A percentile compares a stretch with the other conserved stretches of the same genome.
Evolutionary conservation across 345 rosid genomes (phyloP).

Genomic region (Abelmoschus esculentus): DNA sequence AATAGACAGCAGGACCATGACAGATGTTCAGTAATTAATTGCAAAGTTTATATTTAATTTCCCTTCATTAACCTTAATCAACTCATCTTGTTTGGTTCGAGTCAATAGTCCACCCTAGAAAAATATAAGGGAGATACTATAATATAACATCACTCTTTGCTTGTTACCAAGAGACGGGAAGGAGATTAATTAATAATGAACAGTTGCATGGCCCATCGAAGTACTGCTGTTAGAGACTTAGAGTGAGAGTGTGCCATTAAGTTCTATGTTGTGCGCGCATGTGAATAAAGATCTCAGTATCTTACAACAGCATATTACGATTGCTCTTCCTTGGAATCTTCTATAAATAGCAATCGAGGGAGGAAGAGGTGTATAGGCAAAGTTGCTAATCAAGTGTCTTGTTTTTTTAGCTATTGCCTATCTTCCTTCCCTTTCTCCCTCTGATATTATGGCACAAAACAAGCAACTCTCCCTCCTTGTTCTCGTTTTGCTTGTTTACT

Average conservation of each 20-base stretch:
- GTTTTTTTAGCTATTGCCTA: not conserved
- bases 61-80: not conserved
- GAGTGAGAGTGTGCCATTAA: not conserved
- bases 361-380: not conserved
- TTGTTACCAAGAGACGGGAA: not conserved
- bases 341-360: conserved; percentile 12
- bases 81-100: not conserved
- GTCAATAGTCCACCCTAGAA: not conserved
- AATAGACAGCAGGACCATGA: not conserved
- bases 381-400: not conserved
- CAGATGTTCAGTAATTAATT: not conserved
- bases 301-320: no score
- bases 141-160: not conserved
- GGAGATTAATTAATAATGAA: not conserved
- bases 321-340: not conserved
- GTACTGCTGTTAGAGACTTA: not conserved
- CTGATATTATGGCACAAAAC: conserved; percentile 32
- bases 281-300: not conserved
- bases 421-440: not conserved
- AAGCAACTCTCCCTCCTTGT: conserved; percentile 20
- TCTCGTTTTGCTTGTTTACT: conserved; percentile 27
- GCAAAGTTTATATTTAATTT: not conserved
- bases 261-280: not conserved
- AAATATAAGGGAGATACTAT: not conserved
- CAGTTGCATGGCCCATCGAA: conserved; percentile 3